Evolutionary conservation across 192 early-diverging fungal species (phyloP).

Genomic region (Chytriomyces sp.): DNA sequence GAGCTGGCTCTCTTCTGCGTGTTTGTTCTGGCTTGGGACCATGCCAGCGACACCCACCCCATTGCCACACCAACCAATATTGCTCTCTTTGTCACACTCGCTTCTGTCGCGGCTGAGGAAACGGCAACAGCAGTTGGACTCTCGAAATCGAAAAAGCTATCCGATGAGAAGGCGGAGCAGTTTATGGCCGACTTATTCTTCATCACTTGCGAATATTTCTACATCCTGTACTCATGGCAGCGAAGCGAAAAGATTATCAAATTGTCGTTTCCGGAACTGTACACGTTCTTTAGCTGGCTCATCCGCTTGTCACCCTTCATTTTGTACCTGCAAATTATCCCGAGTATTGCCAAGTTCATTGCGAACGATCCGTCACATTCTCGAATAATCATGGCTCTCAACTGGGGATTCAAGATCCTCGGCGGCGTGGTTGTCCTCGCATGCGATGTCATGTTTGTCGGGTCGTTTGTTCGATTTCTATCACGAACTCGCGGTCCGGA

Average conservation of each 20-base stretch:
- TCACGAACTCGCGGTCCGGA: neutral
- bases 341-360: neutral
- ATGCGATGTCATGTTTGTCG: neutral
- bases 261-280: neutral
- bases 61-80: neutral
- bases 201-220: neutral
- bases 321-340: neutral
- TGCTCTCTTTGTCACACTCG: neutral
- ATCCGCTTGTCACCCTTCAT: neutral
- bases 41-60: too few relatives aligned
- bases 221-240: neutral
- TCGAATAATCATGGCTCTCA: neutral
- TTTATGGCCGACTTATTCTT: neutral
- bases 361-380: neutral
- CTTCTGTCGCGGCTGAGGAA: neutral
- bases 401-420: neutral
- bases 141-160: neutral
- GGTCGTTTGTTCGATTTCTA: neutral
- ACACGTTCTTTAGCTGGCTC: neutral
- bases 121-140: neutral
- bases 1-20: too few relatives aligned
- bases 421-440: neutral
- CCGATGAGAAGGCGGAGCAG: neutral
- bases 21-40: too few relatives aligned
- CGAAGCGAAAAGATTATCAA: neutral